Evolutionary conservation across 352 stramenopile species (phyloP).

Genomic region (Pythium aristosporum): DNA sequence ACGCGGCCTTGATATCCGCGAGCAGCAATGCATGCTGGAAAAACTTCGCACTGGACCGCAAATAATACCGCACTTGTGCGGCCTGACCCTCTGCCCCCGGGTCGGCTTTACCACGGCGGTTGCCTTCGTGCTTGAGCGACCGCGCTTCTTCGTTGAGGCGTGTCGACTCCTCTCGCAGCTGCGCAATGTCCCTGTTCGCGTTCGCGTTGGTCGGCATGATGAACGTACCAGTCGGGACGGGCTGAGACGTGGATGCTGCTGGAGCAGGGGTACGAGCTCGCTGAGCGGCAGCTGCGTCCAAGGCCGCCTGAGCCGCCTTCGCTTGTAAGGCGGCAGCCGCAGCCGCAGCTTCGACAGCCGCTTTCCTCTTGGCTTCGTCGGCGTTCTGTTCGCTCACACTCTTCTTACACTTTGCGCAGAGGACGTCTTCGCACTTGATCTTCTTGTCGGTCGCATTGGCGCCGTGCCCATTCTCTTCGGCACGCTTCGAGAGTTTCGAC

Average conservation of each 20-base stretch:
- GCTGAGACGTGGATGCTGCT: neutral
- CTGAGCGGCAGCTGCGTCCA: slow-evolving; percentile 19
- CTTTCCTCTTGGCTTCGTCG: slow-evolving; percentile 29
- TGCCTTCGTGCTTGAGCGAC: slow-evolving; percentile 82
- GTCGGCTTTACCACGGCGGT: slow-evolving; percentile 51
- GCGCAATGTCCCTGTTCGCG: slow-evolving; percentile 44
- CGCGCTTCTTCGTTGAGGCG: slow-evolving; percentile 67
- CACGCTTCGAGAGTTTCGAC: slow-evolving; percentile 12
- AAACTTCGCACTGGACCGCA: slow-evolving; percentile 79
- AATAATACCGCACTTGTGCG: slow-evolving; percentile 71
- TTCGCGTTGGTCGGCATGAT: slow-evolving; percentile 39
- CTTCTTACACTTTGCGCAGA: slow-evolving; percentile 67
- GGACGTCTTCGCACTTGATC: slow-evolving; percentile 18
- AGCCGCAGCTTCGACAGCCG: slow-evolving; percentile 5
- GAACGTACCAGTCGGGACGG: slow-evolving; percentile 35
- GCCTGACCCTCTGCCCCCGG: slow-evolving; percentile 41
- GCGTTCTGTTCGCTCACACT: slow-evolving; percentile 49
- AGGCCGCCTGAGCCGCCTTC: neutral
- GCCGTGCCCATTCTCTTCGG: slow-evolving; percentile 13
- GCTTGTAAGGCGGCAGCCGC: slow-evolving; percentile 6
- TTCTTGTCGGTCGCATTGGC: slow-evolving; percentile 1
- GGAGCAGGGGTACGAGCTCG: slow-evolving; percentile 1
- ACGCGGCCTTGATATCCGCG: slow-evolving; percentile 78
- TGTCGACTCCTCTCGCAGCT: slow-evolving; percentile 46
- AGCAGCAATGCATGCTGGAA: slow-evolving; percentile 81